phyloP scores from a whole-genome alignment of 192 early-diverging fungal species.

The Mortierella alpina region DNA sequence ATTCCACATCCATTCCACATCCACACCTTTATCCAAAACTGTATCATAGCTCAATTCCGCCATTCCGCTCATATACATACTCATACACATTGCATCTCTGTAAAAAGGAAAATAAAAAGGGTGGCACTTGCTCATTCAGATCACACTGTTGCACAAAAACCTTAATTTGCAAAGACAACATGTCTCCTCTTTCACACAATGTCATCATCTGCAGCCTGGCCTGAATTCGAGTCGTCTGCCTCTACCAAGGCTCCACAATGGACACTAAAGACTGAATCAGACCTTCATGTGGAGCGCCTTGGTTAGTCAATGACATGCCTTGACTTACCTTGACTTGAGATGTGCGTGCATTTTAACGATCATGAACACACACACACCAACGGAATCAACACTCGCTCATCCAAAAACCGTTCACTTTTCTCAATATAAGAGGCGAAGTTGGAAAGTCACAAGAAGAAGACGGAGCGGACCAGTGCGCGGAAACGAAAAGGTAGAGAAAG shows the following conservation, averaged over 20 bases:
- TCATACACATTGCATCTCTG: too few relatives aligned
- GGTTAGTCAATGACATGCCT: conserved; percentile 2
- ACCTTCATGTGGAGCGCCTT: conserved; percentile 46
- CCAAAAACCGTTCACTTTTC: not conserved
- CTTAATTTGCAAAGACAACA: not conserved
- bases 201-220: conserved; percentile 15
- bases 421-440: conserved; percentile 29
- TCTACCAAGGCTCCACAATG: conserved; percentile 28
- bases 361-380: not conserved
- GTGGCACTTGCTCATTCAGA: too few relatives aligned
- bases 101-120: too few relatives aligned
- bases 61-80: too few relatives aligned
- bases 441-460: conserved; percentile 26
- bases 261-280: conserved; percentile 39
- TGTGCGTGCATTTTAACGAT: too few relatives aligned
- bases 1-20: not conserved
- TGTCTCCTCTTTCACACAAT: not conserved
- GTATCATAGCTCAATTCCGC: too few relatives aligned
- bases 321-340: too few relatives aligned
- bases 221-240: conserved; percentile 16
- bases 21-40: too few relatives aligned
- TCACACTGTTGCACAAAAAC: not conserved
- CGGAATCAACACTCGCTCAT: not conserved
- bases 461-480: not conserved
- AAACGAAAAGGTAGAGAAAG: not conserved